phyloP scores from a whole-genome alignment of 2,329 filamentous ascomycete genomes.

The Emergomyces pasteurianus region DNA sequence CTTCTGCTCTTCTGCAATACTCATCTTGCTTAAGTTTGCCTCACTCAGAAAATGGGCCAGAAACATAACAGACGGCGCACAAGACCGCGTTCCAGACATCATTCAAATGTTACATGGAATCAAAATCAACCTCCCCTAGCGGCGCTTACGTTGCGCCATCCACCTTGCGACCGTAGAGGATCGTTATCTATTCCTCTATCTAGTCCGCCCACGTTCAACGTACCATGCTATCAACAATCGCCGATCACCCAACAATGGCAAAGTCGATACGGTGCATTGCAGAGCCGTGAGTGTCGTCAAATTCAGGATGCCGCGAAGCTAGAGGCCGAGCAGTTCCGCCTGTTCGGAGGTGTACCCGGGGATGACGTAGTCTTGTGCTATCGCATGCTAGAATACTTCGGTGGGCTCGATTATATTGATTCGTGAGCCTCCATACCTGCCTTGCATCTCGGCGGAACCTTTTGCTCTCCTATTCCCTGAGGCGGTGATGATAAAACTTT shows the following conservation, averaged over 20 bases:
- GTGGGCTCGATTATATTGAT: constrained; percentile 37
- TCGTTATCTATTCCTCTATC: constrained; percentile 4
- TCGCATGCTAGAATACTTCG: constrained; percentile 40
- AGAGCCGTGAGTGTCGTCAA: constrained; percentile 23
- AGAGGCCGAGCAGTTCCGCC: constrained; percentile 32
- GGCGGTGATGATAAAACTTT: not conserved
- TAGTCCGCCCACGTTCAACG: constrained; percentile 12
- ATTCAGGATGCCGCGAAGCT: constrained; percentile 20
- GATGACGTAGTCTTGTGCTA: constrained; percentile 35
- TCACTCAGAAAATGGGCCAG: constrained; percentile 28
- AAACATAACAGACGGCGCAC: constrained; percentile 36
- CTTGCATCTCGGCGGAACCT: not conserved
- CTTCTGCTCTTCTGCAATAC: too few relatives aligned
- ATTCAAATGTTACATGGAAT: constrained; percentile 11
- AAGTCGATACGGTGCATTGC: constrained; percentile 29
- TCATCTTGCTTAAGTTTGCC: not conserved
- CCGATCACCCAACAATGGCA: constrained; percentile 31
- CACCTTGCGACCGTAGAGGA: constrained; percentile 9
- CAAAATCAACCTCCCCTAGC: constrained; percentile 13
- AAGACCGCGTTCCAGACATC: constrained; percentile 29
- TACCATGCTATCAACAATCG: constrained; percentile 12
- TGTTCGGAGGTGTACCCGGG: constrained; percentile 35
- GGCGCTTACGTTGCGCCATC: constrained; percentile 12
- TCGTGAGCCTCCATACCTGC: constrained; percentile 18
- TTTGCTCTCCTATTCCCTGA: not conserved